Evolutionary conservation across 2,329 filamentous ascomycete genomes (phyloP).

Genomic region (Fonsecaea multimorphosa): DNA sequence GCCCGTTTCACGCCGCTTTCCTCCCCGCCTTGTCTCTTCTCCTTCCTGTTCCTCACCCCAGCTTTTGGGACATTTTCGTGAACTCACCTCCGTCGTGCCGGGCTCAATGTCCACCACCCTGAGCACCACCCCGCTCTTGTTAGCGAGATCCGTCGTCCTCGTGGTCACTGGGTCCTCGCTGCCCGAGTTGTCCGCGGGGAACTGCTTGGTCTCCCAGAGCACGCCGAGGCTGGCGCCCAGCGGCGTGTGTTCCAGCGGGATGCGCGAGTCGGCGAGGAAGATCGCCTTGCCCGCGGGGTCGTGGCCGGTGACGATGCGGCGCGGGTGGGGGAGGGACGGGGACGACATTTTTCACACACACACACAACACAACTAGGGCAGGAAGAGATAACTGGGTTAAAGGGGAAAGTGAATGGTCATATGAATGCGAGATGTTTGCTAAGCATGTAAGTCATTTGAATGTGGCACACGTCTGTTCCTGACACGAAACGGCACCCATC

Average conservation of each 20-base stretch:
- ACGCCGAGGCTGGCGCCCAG: constrained; percentile 33
- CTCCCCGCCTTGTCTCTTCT: too few relatives aligned
- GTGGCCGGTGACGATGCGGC: constrained; percentile 40
- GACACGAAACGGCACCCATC: too few relatives aligned
- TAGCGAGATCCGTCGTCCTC: constrained; percentile 30
- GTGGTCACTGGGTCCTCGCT: constrained; percentile 32
- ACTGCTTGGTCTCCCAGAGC: constrained; percentile 32
- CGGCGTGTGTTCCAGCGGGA: constrained; percentile 30
- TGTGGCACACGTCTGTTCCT: too few relatives aligned
- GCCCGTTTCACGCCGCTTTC: too few relatives aligned
- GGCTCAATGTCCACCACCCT: constrained; percentile 37
- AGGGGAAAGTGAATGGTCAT: too few relatives aligned
- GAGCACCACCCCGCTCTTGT: constrained; percentile 28
- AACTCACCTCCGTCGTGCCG: constrained; percentile 9
- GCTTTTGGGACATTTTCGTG: not conserved
- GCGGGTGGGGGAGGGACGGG: constrained; percentile 28
- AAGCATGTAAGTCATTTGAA: too few relatives aligned
- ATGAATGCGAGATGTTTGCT: not conserved
- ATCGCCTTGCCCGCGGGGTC: constrained; percentile 36
- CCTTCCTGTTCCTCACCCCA: not conserved
- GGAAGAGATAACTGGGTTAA: too few relatives aligned
- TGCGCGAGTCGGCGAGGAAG: constrained; percentile 36
- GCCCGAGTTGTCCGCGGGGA: constrained; percentile 31
- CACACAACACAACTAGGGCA: too few relatives aligned
- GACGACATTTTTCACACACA: too few relatives aligned